Evolutionary conservation across 805 yeast species (phyloP), one percentile per base, ranked within the genome.

Genomic region (Hanseniaspora jakobsenii): DNA sequence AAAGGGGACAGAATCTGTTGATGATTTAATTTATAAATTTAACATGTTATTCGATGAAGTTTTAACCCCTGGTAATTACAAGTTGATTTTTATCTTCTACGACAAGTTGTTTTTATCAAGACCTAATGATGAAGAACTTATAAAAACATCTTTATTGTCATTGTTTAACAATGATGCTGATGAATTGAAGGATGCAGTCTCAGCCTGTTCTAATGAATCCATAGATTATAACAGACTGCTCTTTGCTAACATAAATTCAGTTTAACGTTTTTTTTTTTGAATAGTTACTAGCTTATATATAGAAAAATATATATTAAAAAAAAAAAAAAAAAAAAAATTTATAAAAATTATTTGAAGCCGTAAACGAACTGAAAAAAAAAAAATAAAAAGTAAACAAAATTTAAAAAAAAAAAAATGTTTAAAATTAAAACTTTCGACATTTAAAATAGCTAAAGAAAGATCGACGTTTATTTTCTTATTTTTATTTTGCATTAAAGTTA

Each of bases 61-160:
- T 22, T 22, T 35, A 13, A 41, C 36, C 13, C 38, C 45, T 8
- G 38, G 38, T 9, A 41, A 38, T 29, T 29, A 41, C 19, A 41
- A 41, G 13, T 27, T 41, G 16, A 41, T 41, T 6, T 22, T 41
- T 12, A 22, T 41, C 23, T 41, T 34, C 22, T 41, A 41, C 12
- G 27, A 38, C 9, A 41, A 41, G 18, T 8, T 41, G 3, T 14
- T 34, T 32, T 21, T n/a, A 8, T 13, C 13, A 3, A 16, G 10
- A 19, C 34, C 32, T 19, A 31, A 27, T 9, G 2, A 1, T 13
- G 5, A 21, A 5, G 28, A 21, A 16, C 3, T n/a, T n/a, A 24
- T 34, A 4, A 41, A 41, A 22, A 17, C 27, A 10, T 27, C 17
- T 17, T 41, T 41, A 21, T n/a, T 28, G 7, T 6, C 6, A 4